Base-by-base conservation (phyloP, 1,284 basidiomycete genomes). In the Boletus sp. region DNA sequence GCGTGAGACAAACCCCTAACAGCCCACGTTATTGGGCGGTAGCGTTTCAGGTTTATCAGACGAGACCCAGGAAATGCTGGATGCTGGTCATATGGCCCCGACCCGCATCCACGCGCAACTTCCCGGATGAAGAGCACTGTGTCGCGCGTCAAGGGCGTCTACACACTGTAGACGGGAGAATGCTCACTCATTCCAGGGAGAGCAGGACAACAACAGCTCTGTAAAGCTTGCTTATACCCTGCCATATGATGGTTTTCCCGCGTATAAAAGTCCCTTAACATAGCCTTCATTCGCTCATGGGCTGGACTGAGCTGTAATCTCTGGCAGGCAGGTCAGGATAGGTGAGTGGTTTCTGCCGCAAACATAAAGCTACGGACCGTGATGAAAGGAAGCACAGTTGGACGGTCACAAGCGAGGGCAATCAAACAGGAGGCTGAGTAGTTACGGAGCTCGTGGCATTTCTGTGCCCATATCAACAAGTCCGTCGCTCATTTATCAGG, bases 381-480 rank as follows among this genome's bases (percentile, higher is more conserved):
- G 15, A 73, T 61, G 46, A 73, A 70, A 20, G 72, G 68, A 65
- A 71, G 60, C 62, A 77, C 56, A 71, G 64, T 53, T 65, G 73
- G 58, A 56, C 69, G 57, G 72, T 73, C 52, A 69, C 68, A 56
- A 62, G 73, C 78, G 22, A 67, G 65, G 20, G 71, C 70, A 29
- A 83, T 77, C 31, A 73, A 62, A 55, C 71, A 70, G 15, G 79
- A 77, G 20, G 68, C 69, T 18, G 74, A 76, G 56, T 75, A 82
- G 58, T 83, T 82, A 35, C 77, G 74, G 22, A 79, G 62, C 20
- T 69, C 68, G 33, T 79, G 63, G 48, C 79, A 82, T 51, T 72
- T 68, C 80, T 82, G 59, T 24, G n/a, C 4, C 7, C 27, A 18
- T 20, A 47, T 69, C 37, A 67, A 44, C 24, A 16, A 33, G 6